These are phyloP conservation scores for Leccinum disarticulatum DNA, from an alignment of 768 basidiomycete genomes.

Conservation along the genomic window DNA sequence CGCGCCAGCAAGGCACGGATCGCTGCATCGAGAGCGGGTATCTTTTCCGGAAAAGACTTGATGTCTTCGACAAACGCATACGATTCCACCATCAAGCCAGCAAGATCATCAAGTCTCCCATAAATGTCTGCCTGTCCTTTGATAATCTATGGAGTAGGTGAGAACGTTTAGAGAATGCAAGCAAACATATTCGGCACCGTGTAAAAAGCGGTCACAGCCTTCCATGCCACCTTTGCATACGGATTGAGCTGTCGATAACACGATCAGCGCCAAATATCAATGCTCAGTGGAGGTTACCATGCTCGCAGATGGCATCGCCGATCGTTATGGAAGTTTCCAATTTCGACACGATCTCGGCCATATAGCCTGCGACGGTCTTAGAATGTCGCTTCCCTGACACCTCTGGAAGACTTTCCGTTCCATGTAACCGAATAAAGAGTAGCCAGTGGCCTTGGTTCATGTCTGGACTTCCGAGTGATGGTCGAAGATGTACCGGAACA, in stretches of 20 bases:
- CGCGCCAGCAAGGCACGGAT: constrained; percentile 30
- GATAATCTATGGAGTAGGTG: constrained; percentile 22
- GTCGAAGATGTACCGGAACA: constrained; percentile 17
- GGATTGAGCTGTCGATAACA: constrained; percentile 23
- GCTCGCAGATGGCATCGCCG: constrained; percentile 26
- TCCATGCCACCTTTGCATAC: constrained; percentile 30
- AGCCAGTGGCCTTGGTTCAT: constrained; percentile 7
- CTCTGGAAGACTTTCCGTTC: not conserved
- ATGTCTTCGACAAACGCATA: constrained; percentile 35
- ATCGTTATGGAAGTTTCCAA: constrained; percentile 27
- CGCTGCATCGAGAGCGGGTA: constrained; percentile 28
- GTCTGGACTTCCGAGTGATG: constrained; percentile 4
- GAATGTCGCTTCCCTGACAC: not conserved
- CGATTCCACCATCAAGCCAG: constrained; percentile 30
- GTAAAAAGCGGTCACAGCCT: constrained; percentile 27
- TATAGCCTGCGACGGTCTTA: constrained; percentile 14
- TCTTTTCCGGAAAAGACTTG: constrained; percentile 26
- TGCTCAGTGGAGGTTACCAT: not conserved
- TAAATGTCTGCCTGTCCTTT: constrained; percentile 31
- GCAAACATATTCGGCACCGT: constrained; percentile 12
- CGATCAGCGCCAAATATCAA: not conserved
- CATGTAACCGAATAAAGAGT: constrained; percentile 26
- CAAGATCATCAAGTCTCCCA: constrained; percentile 26
- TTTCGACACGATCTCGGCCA: constrained; percentile 23
- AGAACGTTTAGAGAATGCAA: not conserved